These are phyloP conservation scores for Chlorella sp. DNA, from an alignment of 139 green algal species.

Conservation along the genomic window DNA sequence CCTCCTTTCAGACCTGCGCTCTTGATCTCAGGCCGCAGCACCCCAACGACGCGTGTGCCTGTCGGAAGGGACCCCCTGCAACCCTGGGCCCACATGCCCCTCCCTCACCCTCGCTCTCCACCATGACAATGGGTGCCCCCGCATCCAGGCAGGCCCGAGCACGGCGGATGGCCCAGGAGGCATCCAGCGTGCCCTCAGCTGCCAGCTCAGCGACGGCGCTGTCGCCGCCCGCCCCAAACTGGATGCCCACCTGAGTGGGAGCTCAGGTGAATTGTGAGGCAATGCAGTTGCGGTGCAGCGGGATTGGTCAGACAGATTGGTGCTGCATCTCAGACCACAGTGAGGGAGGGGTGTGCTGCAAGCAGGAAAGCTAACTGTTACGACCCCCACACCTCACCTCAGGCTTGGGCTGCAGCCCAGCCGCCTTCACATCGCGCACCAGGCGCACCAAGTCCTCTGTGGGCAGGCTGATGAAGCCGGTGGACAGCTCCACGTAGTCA, in stretches of 20 bases:
- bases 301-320: neutral
- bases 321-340: too few relatives aligned
- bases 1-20: neutral
- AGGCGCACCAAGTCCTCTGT: constrained; percentile 31
- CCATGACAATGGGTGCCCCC: constrained; percentile 8
- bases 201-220: constrained; percentile 21
- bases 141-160: constrained; percentile 23
- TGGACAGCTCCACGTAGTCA: constrained; percentile 46
- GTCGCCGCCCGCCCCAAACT: constrained; percentile 50
- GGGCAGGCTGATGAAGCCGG: constrained; percentile 47
- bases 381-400: neutral
- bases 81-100: neutral
- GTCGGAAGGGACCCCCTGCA: neutral
- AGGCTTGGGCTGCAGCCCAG: constrained; percentile 52
- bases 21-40: too few relatives aligned
- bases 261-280: neutral
- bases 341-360: too few relatives aligned
- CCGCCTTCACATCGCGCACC: constrained; percentile 58
- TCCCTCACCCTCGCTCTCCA: constrained; percentile 24
- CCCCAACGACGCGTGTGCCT: too few relatives aligned
- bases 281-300: neutral
- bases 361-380: too few relatives aligned
- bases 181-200: constrained; percentile 41
- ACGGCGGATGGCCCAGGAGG: constrained; percentile 1
- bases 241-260: constrained; percentile 38